phyloP scores from a whole-genome alignment of 2,329 filamentous ascomycete species.

The Aphanocladium album region DNA sequence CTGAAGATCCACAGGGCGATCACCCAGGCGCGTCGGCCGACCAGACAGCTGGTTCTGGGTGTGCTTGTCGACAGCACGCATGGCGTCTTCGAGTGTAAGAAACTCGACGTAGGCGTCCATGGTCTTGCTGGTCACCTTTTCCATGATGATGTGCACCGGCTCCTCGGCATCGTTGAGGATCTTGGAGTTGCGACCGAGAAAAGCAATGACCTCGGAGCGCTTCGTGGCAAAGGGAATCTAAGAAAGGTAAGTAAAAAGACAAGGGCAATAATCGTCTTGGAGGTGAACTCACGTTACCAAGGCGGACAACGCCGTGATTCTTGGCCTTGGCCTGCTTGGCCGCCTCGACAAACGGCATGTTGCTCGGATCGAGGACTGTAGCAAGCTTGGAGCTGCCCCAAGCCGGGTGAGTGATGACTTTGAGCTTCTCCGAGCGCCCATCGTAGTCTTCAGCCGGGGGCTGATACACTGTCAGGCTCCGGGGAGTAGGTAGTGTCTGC shows the following conservation, averaged over 20 bases:
- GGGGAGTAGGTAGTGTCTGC: background rate
- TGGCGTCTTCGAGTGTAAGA: slow-evolving; percentile 45
- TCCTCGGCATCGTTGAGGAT: slow-evolving; percentile 51
- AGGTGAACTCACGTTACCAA: slow-evolving; percentile 42
- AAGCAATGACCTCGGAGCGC: slow-evolving; percentile 51
- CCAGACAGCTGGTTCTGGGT: slow-evolving; percentile 33
- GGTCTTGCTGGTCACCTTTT: slow-evolving; percentile 57
- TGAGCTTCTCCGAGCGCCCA: slow-evolving; percentile 34
- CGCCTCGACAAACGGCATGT: slow-evolving; percentile 45
- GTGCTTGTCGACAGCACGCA: slow-evolving; percentile 46
- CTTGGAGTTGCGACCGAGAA: slow-evolving; percentile 53
- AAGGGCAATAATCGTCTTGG: background rate
- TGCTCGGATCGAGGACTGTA: slow-evolving; percentile 30
- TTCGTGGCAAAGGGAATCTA: slow-evolving; percentile 54
- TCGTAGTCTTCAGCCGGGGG: slow-evolving; percentile 14
- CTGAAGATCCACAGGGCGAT: slow-evolving; percentile 52
- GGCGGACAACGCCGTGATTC: slow-evolving; percentile 41
- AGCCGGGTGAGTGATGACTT: slow-evolving; percentile 28
- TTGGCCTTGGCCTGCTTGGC: slow-evolving; percentile 25
- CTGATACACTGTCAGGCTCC: slow-evolving; percentile 14
- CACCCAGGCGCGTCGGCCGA: slow-evolving; percentile 47
- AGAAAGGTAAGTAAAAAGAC: background rate
- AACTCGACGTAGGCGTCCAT: slow-evolving; percentile 59
- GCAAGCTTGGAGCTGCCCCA: slow-evolving; percentile 30
- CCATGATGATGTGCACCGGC: slow-evolving; percentile 60